These are phyloP conservation scores for Lachnellula subtilissima DNA, from an alignment of 2,329 filamentous ascomycete species.

Conservation along the genomic window DNA sequence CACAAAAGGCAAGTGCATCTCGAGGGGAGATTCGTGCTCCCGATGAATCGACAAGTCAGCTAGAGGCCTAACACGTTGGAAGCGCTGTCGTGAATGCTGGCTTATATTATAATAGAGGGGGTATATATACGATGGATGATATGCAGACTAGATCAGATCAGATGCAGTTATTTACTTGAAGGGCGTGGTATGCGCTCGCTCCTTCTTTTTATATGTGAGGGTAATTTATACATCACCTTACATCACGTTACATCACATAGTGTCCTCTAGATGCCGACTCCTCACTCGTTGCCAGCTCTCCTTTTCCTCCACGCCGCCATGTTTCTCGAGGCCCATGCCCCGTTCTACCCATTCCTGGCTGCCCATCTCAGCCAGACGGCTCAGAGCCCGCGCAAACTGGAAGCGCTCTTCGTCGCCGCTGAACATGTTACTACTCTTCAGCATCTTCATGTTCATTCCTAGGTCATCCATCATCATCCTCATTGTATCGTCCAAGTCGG, in stretches of 20 bases:
- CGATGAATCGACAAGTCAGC: no score
- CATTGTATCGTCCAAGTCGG: constrained; percentile 61
- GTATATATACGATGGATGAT: no score
- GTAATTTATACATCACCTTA: background rate
- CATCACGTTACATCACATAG: constrained; percentile 30
- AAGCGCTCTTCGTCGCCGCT: constrained; percentile 94
- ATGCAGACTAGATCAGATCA: no score
- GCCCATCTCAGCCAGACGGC: constrained; percentile 84
- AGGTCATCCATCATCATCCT: constrained; percentile 81
- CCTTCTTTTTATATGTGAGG: background rate
- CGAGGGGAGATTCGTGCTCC: no score
- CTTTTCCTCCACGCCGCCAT: constrained; percentile 40
- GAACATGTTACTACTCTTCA: constrained; percentile 85
- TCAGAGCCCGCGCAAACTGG: constrained; percentile 86
- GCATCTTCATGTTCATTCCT: constrained; percentile 74
- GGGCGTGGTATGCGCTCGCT: background rate
- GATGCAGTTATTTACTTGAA: no score
- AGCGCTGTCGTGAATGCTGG: no score
- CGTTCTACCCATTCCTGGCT: constrained; percentile 92
- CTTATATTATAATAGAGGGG: no score
- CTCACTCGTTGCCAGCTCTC: constrained; percentile 44
- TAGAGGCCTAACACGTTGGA: no score
- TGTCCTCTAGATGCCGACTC: constrained; percentile 46
- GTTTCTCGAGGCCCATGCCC: constrained; percentile 47
- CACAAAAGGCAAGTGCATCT: no score